These are phyloP conservation scores for Talaromyces sp. DNA, from an alignment of 2,329 filamentous ascomycete species.

Conservation along the genomic window DNA sequence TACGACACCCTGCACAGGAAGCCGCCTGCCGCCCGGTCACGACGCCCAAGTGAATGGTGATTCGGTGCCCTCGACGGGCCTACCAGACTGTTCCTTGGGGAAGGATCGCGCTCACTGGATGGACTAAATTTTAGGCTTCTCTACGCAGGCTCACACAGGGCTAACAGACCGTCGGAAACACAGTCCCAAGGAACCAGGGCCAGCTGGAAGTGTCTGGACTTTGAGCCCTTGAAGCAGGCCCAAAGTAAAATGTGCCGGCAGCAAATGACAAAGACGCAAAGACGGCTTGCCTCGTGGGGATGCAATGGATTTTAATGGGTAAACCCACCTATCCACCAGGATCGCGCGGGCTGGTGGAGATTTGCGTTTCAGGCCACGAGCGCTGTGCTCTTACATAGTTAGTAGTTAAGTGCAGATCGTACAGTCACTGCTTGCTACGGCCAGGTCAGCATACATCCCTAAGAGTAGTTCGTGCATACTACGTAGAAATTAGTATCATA, in stretches of 20 bases:
- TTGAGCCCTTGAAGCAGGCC: not conserved
- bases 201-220: constrained; percentile 3
- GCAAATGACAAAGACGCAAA: not conserved
- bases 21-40: not conserved
- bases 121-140: not conserved
- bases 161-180: not conserved
- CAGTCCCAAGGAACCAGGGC: constrained; percentile 2
- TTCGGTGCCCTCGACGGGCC: not conserved
- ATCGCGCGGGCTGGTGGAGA: not conserved
- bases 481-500: not conserved
- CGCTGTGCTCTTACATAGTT: not conserved
- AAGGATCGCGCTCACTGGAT: not conserved
- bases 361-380: constrained; percentile 4
- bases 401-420: too few relatives aligned
- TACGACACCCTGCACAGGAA: not conserved
- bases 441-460: not conserved
- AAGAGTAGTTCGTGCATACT: too few relatives aligned
- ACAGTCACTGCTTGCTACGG: not conserved
- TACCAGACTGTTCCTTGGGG: not conserved
- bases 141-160: not conserved
- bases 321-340: constrained; percentile 1
- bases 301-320: not conserved
- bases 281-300: constrained; percentile 1
- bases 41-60: not conserved
- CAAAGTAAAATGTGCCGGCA: not conserved